These are phyloP conservation scores for Paramecium primaurelia DNA, from an alignment of 73 alveolate species.

Conservation along the genomic window DNA sequence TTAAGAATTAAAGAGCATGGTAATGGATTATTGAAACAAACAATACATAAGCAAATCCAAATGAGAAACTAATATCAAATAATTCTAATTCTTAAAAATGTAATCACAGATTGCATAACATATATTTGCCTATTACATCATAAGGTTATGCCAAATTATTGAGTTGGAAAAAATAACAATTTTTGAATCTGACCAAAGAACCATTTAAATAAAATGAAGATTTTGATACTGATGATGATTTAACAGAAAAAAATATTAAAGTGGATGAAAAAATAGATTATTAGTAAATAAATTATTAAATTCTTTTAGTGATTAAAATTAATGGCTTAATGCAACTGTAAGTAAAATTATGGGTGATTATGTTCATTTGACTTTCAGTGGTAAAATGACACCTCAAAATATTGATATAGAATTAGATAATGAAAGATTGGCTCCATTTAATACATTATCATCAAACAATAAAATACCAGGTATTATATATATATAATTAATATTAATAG, in stretches of 20 bases:
- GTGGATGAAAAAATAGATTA: slow-evolving; percentile 33
- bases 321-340: slow-evolving; percentile 32
- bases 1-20: neutral
- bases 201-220: neutral
- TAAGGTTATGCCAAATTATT: neutral
- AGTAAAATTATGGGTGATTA: slow-evolving; percentile 31
- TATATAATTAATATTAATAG: neutral
- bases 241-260: neutral
- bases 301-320: neutral
- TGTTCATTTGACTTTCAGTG: neutral
- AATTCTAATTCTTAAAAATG: slow-evolving; percentile 1
- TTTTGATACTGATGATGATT: slow-evolving; percentile 48
- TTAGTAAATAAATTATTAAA: neutral
- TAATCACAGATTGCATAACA: slow-evolving; percentile 24
- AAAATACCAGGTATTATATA: neutral
- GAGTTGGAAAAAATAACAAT: slow-evolving; percentile 20
- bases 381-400: neutral
- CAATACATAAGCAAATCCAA: neutral
- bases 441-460: neutral
- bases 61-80: slow-evolving; percentile 19
- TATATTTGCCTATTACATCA: neutral
- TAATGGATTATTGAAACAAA: neutral
- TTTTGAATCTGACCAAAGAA: neutral
- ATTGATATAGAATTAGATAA: neutral
- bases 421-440: neutral